Conservation (phyloP, 208 protist species). For the Endotrypanum monterogeii region DNA sequence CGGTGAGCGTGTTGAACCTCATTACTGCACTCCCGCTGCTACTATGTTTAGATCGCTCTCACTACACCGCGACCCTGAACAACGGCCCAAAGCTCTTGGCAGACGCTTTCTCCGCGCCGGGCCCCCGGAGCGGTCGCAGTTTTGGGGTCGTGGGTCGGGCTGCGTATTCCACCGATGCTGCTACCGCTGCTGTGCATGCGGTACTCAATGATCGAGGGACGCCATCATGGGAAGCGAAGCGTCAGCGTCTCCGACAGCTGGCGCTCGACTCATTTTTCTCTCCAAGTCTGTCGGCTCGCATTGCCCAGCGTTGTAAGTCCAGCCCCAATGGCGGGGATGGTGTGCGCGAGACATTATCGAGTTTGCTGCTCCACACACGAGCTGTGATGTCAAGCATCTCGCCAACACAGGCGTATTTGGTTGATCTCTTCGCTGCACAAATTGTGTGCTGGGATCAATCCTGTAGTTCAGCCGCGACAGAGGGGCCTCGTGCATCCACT, state of each 20-base stretch:
- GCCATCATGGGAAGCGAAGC: conserved; percentile 10
- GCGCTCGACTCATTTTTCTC: conserved; percentile 31
- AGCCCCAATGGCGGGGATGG: conserved; percentile 10
- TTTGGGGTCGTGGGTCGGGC: neutral
- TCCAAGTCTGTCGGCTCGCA: conserved; percentile 14
- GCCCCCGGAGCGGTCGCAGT: neutral
- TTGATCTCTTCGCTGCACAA: conserved; percentile 19
- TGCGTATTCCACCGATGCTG: conserved; percentile 4
- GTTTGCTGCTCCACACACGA: conserved; percentile 24
- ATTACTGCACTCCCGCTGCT: conserved; percentile 31
- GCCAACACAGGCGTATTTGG: conserved; percentile 27
- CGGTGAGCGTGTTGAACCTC: conserved; percentile 23
- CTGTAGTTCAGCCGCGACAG: neutral
- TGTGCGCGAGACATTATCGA: conserved; percentile 1
- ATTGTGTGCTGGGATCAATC: neutral
- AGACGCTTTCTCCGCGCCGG: neutral
- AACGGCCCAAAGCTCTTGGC: neutral
- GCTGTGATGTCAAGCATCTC: conserved; percentile 22
- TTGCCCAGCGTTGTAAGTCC: conserved; percentile 2
- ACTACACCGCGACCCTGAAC: conserved; percentile 18
- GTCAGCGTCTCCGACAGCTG: conserved; percentile 15
- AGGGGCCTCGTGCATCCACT: neutral
- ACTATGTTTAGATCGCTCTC: conserved; percentile 17
- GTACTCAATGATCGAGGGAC: conserved; percentile 12
- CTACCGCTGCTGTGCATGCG: conserved; percentile 20